These are phyloP conservation scores for Aspergillus sp. DNA, from an alignment of 2,329 filamentous ascomycete genomes.

Conservation along the genomic window DNA sequence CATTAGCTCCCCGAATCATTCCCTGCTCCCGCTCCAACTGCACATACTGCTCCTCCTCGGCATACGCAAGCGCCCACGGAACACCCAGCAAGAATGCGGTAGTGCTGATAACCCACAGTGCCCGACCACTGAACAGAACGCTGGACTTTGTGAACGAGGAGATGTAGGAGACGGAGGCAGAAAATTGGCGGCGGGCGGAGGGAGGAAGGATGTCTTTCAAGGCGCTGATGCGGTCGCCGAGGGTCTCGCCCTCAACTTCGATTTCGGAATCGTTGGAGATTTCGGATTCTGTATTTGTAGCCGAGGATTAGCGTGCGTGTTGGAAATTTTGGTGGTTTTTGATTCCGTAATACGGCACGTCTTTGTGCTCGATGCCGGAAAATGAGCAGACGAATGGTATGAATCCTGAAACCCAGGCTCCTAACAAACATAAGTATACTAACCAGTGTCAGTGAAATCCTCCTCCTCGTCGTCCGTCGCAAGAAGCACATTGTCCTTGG, in stretches of 20 bases:
- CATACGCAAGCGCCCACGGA: constrained; percentile 85
- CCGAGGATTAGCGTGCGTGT: constrained; percentile 5
- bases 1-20: constrained; percentile 86
- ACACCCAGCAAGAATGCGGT: constrained; percentile 84
- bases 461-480: constrained; percentile 59
- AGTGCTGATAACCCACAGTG: constrained; percentile 84
- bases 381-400: neutral
- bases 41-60: constrained; percentile 91
- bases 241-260: constrained; percentile 48
- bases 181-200: constrained; percentile 61
- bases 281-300: constrained; percentile 58
- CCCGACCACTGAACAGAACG: constrained; percentile 67
- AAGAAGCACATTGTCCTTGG: constrained; percentile 50
- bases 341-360: neutral
- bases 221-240: constrained; percentile 64
- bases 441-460: constrained; percentile 90
- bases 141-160: constrained; percentile 40
- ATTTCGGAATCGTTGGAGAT: constrained; percentile 75
- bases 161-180: constrained; percentile 48
- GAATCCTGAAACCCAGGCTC: neutral
- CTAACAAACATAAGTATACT: constrained; percentile 18
- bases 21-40: constrained; percentile 98
- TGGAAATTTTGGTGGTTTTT: constrained; percentile 6
- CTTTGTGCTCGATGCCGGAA: too few species aligned
- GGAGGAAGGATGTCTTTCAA: constrained; percentile 71